phyloP scores from a whole-genome alignment of 2,329 filamentous ascomycete genomes.

The Emmonsia crescens region DNA sequence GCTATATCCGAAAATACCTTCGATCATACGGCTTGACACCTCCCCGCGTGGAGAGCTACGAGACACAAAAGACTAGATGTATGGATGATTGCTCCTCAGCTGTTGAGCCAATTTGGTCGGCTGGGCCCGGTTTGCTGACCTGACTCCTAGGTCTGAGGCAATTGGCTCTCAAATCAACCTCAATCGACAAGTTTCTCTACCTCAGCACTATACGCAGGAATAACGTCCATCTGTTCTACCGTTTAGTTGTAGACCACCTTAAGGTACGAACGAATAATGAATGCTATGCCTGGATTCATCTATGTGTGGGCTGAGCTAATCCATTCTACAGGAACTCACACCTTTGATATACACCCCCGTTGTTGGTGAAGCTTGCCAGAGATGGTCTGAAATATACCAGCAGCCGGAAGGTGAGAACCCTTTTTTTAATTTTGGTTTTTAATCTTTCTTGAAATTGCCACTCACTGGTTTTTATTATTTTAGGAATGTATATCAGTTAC shows the following conservation, averaged over 20 bases:
- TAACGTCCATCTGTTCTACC: constrained; percentile 44
- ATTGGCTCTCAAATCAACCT: constrained; percentile 36
- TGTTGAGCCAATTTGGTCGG: too few relatives aligned
- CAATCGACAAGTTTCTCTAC: constrained; percentile 42
- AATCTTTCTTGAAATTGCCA: background rate
- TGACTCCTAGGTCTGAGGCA: constrained; percentile 31
- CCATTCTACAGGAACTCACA: constrained; percentile 31
- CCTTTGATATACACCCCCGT: constrained; percentile 42
- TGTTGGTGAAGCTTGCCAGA: constrained; percentile 86
- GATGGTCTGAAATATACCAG: constrained; percentile 93
- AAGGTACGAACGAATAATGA: constrained; percentile 23
- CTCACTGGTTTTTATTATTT: constrained; percentile 7
- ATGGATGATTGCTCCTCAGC: constrained; percentile 4
- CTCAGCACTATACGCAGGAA: constrained; percentile 40
- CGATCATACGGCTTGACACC: constrained; percentile 42
- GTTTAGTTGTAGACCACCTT: constrained; percentile 38
- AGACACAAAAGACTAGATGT: constrained; percentile 40
- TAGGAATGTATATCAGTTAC: constrained; percentile 82
- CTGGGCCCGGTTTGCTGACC: background rate
- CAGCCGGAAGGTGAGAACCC: constrained; percentile 64
- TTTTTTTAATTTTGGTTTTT: constrained; percentile 1
- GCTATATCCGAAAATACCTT: constrained; percentile 42
- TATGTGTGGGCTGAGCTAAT: background rate
- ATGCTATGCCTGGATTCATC: background rate
- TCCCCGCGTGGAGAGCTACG: constrained; percentile 39